Percentiles rank a stretch among this genome's conserved stretches.
These are phyloP conservation scores for Afroboletus lepidellus DNA, from an alignment of 1,284 basidiomycete genomes.

Conservation along the genomic window DNA sequence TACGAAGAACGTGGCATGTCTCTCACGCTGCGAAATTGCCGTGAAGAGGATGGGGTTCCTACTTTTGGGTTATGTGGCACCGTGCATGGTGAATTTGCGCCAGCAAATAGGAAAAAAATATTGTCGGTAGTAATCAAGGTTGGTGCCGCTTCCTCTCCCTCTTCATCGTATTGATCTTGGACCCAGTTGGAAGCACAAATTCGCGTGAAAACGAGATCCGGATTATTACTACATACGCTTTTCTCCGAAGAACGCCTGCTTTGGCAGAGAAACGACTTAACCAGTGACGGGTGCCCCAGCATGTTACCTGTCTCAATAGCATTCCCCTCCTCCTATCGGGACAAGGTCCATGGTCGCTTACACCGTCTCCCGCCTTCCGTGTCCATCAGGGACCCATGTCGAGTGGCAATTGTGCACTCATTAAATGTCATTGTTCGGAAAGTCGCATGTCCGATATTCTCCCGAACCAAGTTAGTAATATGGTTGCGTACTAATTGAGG, in stretches of 20 bases:
- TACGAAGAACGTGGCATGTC: constrained; percentile 32
- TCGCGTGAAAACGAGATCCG: constrained; percentile 41
- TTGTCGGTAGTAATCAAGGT: constrained; percentile 47
- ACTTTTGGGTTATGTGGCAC: constrained; percentile 33
- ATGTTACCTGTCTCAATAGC: constrained; percentile 47
- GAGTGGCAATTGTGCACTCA: constrained; percentile 42
- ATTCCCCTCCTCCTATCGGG: constrained; percentile 47
- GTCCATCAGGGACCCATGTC: constrained; percentile 32
- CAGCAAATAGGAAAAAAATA: constrained; percentile 41
- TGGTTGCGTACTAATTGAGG: constrained; percentile 3
- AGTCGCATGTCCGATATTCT: constrained; percentile 35
- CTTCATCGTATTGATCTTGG: background rate
- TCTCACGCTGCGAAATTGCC: constrained; percentile 29
- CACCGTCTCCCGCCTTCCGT: constrained; percentile 54
- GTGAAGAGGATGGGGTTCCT: constrained; percentile 33
- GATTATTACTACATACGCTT: constrained; percentile 36
- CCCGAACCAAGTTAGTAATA: constrained; percentile 22
- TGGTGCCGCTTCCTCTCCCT: constrained; percentile 15
- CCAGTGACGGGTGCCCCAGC: constrained; percentile 38
- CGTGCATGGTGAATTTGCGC: constrained; percentile 39
- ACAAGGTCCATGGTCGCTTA: constrained; percentile 25
- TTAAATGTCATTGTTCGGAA: constrained; percentile 45
- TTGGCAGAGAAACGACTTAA: constrained; percentile 39
- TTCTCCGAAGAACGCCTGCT: constrained; percentile 37
- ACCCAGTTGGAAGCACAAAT: constrained; percentile 53